Percentiles rank a stretch among this genome's conserved stretches.
Conservation (phyloP, 2,329 filamentous ascomycete species). For the Ceratocystiopsis sp. region DNA sequence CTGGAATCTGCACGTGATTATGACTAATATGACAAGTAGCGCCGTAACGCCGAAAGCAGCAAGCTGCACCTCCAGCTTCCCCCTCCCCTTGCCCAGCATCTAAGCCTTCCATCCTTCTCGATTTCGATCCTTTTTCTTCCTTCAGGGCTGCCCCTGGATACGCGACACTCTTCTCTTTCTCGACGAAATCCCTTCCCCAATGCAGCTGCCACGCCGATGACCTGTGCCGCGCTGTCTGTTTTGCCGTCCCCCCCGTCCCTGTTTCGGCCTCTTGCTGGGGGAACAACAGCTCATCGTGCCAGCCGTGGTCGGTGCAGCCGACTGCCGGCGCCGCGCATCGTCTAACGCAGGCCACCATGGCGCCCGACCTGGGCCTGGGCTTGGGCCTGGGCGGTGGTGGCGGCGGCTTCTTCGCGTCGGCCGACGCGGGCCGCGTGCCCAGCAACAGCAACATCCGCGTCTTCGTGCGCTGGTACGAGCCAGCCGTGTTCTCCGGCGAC, state of each 20-base stretch:
- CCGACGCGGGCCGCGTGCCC: not conserved
- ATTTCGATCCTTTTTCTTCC: too few relatives aligned
- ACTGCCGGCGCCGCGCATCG: not conserved
- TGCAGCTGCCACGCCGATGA: constrained; percentile 4
- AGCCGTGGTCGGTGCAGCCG: too few relatives aligned
- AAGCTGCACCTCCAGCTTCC: too few relatives aligned
- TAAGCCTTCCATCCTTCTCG: too few relatives aligned
- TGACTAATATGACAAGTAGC: too few relatives aligned
- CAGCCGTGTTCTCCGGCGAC: constrained; percentile 91
- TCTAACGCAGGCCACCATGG: not conserved
- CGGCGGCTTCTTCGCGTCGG: not conserved
- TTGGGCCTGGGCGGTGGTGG: not conserved
- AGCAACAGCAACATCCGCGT: constrained; percentile 78
- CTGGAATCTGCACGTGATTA: too few relatives aligned
- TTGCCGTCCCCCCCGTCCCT: not conserved
- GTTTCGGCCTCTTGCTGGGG: not conserved
- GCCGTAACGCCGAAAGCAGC: too few relatives aligned
- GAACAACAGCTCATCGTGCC: too few relatives aligned
- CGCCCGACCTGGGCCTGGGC: not conserved
- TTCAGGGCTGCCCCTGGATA: too few relatives aligned
- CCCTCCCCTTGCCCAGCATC: too few relatives aligned
- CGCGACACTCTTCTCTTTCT: too few relatives aligned
- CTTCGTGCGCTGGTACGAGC: constrained; percentile 86
- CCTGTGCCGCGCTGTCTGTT: constrained; percentile 2
- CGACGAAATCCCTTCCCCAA: not conserved